Evolutionary conservation across 371 early-diverging fungal genomes (phyloP), one percentile per base, ranked within the genome.

Genomic region (Mucor sp.): DNA sequence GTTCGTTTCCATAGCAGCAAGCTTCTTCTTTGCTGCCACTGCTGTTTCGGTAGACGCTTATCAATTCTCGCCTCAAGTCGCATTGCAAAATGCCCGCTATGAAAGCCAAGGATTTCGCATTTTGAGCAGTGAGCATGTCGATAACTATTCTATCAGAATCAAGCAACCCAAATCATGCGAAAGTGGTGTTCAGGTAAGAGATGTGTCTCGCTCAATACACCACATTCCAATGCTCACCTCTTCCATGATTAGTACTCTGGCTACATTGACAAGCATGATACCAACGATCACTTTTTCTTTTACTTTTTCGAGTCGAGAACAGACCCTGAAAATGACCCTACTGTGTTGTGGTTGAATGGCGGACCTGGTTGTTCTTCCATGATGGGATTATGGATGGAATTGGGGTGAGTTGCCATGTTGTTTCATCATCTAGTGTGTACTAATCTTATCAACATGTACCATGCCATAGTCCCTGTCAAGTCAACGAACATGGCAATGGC

Each of bases 341-440:
- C 94, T 58, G 87, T 94, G 15, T 84, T 94, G 28, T 94, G 94
- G 94, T 76, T 93, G 60, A 89, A 90, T 28, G 95, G 95, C 23
- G 97, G 96, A 12, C 95, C 96, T 14, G 97, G 97, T 0, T 93
- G 94, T 71, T 89, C 90, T 23, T 91, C 90, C 1, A 76, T 90
- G 66, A 90, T 91, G 37, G 95, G 94, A 14, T 79, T 92, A 48
- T 87, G 93, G 81, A 93, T 92, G 88, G 94, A 94, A 72, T 80
- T 93, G 61, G 95, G 75, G 75, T 75, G 62, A 48, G 55, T 33
- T 4, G 44, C 17, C 30, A 8, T 15, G 27, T 41, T 35, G 37
- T 35, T 19, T 15, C 33, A 30, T n/a, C 3, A 1, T 25, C 17
- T n/a, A 32, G n/a, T 32, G 27, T 33, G 33, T 33, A 9, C 8